Evolutionary conservation across 139 green algal genomes (phyloP), one percentile per base, ranked within the genome.

Genomic region (Chlorella ohadii): DNA sequence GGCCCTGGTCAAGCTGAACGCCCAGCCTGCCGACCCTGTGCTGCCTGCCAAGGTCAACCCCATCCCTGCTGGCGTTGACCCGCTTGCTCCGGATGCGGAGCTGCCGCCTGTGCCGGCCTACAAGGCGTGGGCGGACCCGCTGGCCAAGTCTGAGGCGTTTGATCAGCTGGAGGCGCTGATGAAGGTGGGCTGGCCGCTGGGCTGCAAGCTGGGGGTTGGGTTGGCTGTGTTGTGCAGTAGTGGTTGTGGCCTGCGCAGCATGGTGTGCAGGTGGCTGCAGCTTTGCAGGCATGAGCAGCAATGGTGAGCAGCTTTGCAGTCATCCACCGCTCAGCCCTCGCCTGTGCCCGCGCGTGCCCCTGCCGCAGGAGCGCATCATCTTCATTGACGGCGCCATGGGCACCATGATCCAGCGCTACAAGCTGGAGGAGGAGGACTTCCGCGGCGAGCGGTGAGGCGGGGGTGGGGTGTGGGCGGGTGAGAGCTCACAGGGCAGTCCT

Each of bases 321-420:
- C 44, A 51, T 6, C 44, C 44, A 51, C 44, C 44, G 6, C 44
- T 51, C 44, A 51, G 7, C 6, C 44, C 44, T 51, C 44, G 6
- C 7, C 44, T 51, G 9, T 11, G 44, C 44, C 44, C 7, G 7
- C 11, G 51, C 51, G 2, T 22, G 12, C 51, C 51, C 12, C 15
- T 22, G 51, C 51, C 15, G 51, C 47, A 91, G 41, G 79, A 98
- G 87, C 96, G 97, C 85, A 98, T 99, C 81, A 89, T 95, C 55
- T 94, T 96, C 85, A 99, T 99, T 77, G 97, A 99, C 75, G 97
- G 97, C 79, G 97, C 97, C 51, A 59, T 59, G 97, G 97, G 97
- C 86, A 99, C 96, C 11, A 90, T 92, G 64, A 95, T 97, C 59
- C 94, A 97, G 84, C 88, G 90, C 47, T 93, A 90, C 81, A 93